Percentiles rank a stretch among this genome's conserved stretches.
phyloP scores from a whole-genome alignment of 805 yeast species.

The Phaffomyces antillensis region DNA sequence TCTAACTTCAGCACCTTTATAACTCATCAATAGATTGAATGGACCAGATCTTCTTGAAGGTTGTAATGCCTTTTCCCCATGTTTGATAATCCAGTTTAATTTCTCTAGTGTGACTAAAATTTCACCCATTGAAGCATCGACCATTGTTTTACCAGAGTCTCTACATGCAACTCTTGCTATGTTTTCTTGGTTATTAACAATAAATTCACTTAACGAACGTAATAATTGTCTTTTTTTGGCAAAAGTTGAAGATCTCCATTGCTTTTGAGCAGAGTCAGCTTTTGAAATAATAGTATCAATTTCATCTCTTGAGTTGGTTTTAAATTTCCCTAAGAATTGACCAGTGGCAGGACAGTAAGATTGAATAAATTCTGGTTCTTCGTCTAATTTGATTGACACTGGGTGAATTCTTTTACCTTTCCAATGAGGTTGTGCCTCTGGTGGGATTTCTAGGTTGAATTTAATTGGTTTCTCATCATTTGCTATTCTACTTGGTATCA shows the following conservation, averaged over 20 bases:
- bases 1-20: slow-evolving; percentile 88
- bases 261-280: slow-evolving; percentile 27
- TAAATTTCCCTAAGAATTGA: slow-evolving; percentile 70
- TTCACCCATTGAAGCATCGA: slow-evolving; percentile 96
- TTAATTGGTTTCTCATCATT: slow-evolving; percentile 28
- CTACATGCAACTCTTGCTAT: slow-evolving; percentile 91
- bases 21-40: slow-evolving; percentile 73
- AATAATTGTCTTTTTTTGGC: slow-evolving; percentile 64
- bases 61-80: slow-evolving; percentile 65
- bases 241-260: slow-evolving; percentile 40
- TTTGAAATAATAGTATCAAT: slow-evolving; percentile 55
- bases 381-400: slow-evolving; percentile 47
- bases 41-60: slow-evolving; percentile 81
- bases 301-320: slow-evolving; percentile 56
- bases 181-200: slow-evolving; percentile 75
- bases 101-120: slow-evolving; percentile 93
- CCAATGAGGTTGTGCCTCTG: slow-evolving; percentile 84
- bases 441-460: slow-evolving; percentile 55
- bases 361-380: slow-evolving; percentile 64
- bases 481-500: slow-evolving; percentile 1
- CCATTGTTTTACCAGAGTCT: slow-evolving; percentile 92
- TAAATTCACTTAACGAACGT: slow-evolving; percentile 60
- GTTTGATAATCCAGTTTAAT: slow-evolving; percentile 77
- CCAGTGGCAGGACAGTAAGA: slow-evolving; percentile 97
- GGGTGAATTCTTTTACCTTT: slow-evolving; percentile 76